These are phyloP conservation scores for Fusarium sp. DNA, from an alignment of 2,329 filamentous ascomycete genomes.

Conservation along the genomic window DNA sequence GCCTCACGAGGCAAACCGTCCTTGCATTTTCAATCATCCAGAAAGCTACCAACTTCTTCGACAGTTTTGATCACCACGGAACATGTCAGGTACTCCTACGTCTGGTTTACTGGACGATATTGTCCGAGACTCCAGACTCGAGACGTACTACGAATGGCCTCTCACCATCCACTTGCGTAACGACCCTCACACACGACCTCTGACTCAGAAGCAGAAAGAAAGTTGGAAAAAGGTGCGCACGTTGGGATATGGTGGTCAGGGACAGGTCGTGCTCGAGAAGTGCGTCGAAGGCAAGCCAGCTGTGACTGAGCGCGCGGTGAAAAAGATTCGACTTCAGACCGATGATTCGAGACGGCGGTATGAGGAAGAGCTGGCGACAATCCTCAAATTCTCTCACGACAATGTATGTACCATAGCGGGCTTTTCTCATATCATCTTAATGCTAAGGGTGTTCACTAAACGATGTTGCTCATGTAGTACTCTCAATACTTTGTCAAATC, in stretches of 20 bases:
- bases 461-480: background rate
- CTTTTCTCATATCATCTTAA: too few relatives aligned
- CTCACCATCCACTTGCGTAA: background rate
- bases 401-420: background rate
- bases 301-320: background rate
- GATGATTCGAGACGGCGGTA: background rate
- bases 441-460: background rate
- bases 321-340: background rate
- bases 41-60: background rate
- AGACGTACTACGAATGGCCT: background rate
- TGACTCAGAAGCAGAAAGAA: background rate
- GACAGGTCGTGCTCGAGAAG: background rate
- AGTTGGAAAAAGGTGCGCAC: background rate
- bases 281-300: background rate
- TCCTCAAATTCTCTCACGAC: background rate
- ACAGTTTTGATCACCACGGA: too few relatives aligned
- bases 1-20: background rate
- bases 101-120: background rate
- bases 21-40: background rate
- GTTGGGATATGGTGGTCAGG: background rate
- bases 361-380: background rate
- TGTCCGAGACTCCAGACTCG: constrained; percentile 4
- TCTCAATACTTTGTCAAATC: background rate
- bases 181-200: background rate
- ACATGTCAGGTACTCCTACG: too few relatives aligned